Percentiles rank a stretch among this genome's conserved stretches.
phyloP scores from a whole-genome alignment of 495 filamentous ascomycete species.

The Bathelium albidoporum region DNA sequence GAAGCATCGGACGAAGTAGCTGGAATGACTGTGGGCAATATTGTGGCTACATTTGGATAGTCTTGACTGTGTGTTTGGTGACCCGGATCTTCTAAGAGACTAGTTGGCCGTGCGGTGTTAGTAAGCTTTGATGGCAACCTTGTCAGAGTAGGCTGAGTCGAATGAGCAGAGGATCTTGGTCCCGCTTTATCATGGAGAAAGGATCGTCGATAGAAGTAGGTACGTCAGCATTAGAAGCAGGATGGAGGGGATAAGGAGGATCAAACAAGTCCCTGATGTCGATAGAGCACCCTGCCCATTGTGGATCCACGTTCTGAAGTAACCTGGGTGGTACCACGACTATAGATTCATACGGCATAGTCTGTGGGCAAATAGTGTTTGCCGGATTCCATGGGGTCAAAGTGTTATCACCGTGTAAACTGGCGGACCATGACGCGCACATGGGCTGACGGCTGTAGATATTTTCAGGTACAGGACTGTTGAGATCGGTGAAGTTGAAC shows the following conservation, averaged over 20 bases:
- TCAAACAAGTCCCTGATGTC: constrained; percentile 5
- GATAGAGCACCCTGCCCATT: not conserved
- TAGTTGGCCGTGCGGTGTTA: too few relatives aligned
- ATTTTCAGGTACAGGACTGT: not conserved
- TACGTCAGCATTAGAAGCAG: not conserved
- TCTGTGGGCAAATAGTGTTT: not conserved
- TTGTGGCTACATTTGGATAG: too few relatives aligned
- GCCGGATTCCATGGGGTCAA: not conserved
- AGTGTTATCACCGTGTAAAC: not conserved
- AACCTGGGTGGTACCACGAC: not conserved
- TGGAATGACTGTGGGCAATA: too few relatives aligned
- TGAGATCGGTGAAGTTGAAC: not conserved
- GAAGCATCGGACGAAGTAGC: too few relatives aligned
- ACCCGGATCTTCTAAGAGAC: too few relatives aligned
- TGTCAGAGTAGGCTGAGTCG: too few relatives aligned
- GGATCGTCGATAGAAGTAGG: not conserved
- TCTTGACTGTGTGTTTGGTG: too few relatives aligned
- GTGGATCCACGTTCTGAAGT: constrained; percentile 2
- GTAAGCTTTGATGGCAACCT: too few relatives aligned
- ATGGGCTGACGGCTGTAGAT: constrained; percentile 3
- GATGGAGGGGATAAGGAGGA: not conserved
- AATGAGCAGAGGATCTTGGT: too few relatives aligned
- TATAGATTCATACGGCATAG: not conserved
- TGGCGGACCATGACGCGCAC: not conserved
- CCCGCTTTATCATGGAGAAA: too few relatives aligned